Evolutionary conservation across 108 stramenopile species (phyloP).

Genomic region (Skeletonema costatum): DNA sequence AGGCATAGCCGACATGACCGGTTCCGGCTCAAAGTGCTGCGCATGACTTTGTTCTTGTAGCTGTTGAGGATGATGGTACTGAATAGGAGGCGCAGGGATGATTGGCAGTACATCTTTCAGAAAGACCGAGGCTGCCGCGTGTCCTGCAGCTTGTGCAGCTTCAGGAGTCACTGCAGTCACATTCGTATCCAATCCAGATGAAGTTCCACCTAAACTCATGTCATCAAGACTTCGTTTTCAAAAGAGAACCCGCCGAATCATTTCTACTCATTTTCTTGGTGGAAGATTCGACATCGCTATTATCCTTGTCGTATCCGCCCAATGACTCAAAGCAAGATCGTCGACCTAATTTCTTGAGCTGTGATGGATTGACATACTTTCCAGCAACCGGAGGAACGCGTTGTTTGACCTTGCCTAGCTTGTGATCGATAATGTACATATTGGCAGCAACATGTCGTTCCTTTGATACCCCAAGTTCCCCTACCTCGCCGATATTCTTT

Average conservation of each 20-base stretch:
- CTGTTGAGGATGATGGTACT: conserved; percentile 5
- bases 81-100: conserved; percentile 15
- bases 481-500: background rate
- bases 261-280: conserved; percentile 34
- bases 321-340: conserved; percentile 88
- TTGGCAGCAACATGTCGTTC: conserved; percentile 79
- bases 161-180: conserved; percentile 33
- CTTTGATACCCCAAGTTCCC: conserved; percentile 42
- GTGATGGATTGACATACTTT: conserved; percentile 40
- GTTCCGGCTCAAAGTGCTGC: background rate
- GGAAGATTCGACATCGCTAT: conserved; percentile 18
- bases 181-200: background rate
- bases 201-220: conserved; percentile 25
- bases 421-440: conserved; percentile 82
- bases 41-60: background rate
- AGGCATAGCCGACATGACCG: background rate
- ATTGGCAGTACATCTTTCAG: conserved; percentile 44
- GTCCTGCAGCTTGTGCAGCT: conserved; percentile 52
- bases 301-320: conserved; percentile 43
- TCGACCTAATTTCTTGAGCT: conserved; percentile 66
- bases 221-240: conserved; percentile 71
- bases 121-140: conserved; percentile 22
- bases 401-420: conserved; percentile 53
- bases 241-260: conserved; percentile 61
- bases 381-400: conserved; percentile 18